These are phyloP conservation scores for Thermothielavioides terrestris DNA, from an alignment of 495 filamentous ascomycete genomes.

Conservation along the genomic window DNA sequence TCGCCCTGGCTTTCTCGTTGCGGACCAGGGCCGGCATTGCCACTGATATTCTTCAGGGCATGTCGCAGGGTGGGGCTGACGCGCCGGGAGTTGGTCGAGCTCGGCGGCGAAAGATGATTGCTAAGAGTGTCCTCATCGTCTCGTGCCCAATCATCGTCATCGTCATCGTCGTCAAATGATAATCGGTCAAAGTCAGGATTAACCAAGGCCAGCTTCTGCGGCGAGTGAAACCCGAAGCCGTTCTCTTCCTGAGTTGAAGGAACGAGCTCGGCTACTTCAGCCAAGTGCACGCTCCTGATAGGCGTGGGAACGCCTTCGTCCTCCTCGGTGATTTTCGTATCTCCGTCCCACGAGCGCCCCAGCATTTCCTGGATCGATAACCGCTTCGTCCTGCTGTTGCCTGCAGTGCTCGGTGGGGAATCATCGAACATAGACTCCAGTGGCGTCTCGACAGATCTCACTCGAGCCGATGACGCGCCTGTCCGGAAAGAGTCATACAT, in stretches of 20 bases:
- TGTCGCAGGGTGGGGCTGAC: conserved; percentile 39
- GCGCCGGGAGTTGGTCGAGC: conserved; percentile 37
- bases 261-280: conserved; percentile 13
- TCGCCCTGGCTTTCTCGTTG: conserved; percentile 31
- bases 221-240: conserved; percentile 13
- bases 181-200: conserved; percentile 36
- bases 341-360: conserved; percentile 38
- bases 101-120: conserved; percentile 48
- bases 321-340: conserved; percentile 55
- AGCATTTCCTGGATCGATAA: conserved; percentile 49
- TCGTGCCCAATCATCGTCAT: conserved; percentile 54
- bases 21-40: conserved; percentile 28
- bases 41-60: conserved; percentile 35
- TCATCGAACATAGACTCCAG: conserved; percentile 87
- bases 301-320: conserved; percentile 54
- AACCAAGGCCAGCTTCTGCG: conserved; percentile 11
- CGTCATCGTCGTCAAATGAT: conserved; percentile 53
- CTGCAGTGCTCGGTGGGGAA: conserved; percentile 47
- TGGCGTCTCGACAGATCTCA: conserved; percentile 46
- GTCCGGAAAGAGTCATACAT: conserved; percentile 89
- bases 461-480: conserved; percentile 52
- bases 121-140: conserved; percentile 45
- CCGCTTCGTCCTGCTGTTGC: conserved; percentile 48
- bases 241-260: conserved; percentile 7
- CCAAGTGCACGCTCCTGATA: conserved; percentile 30